Percentiles rank a stretch among this genome's conserved stretches.
Conservation (phyloP, 2,329 filamentous ascomycete genomes). For the Aspergillus intermedius region DNA sequence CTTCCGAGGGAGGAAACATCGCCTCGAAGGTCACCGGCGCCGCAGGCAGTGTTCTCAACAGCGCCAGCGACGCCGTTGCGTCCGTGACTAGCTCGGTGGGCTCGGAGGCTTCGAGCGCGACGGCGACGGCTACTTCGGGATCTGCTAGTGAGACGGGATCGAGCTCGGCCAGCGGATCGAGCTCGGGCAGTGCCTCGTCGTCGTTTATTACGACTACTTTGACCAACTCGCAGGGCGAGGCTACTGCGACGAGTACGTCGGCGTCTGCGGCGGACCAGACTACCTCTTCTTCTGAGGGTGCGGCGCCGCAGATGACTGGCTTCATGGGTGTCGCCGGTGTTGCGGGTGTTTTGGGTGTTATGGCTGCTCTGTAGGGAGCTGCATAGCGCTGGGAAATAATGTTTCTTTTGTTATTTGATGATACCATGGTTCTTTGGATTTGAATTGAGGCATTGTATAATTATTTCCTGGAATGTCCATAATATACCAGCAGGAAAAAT, state of each 20-base stretch:
- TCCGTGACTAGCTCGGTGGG: not conserved
- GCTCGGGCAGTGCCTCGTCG: not conserved
- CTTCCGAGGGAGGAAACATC: not conserved
- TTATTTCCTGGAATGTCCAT: slow-evolving; percentile 3
- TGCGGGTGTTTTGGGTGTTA: slow-evolving; percentile 23
- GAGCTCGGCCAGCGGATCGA: not conserved
- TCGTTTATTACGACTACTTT: slow-evolving; percentile 8
- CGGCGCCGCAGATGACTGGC: slow-evolving; percentile 11
- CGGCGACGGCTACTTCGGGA: not conserved
- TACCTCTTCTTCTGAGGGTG: slow-evolving; percentile 3
- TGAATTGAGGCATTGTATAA: not conserved
- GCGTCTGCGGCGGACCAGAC: not conserved
- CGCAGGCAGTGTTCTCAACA: not conserved
- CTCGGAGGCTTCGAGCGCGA: not conserved
- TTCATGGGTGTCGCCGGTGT: slow-evolving; percentile 15
- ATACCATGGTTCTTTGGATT: not conserved
- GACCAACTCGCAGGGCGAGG: slow-evolving; percentile 14
- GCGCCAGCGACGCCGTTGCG: not conserved
- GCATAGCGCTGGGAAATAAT: not conserved
- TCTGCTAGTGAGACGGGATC: not conserved
- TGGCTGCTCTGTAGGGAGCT: slow-evolving; percentile 22
- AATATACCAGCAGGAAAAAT: slow-evolving; percentile 1
- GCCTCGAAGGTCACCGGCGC: not conserved
- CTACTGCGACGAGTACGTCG: slow-evolving; percentile 5
- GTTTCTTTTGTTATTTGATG: not conserved